Evolutionary conservation across 495 filamentous ascomycete genomes (phyloP), one percentile per base, ranked within the genome.

Genomic region (Cairneyella variabilis): DNA sequence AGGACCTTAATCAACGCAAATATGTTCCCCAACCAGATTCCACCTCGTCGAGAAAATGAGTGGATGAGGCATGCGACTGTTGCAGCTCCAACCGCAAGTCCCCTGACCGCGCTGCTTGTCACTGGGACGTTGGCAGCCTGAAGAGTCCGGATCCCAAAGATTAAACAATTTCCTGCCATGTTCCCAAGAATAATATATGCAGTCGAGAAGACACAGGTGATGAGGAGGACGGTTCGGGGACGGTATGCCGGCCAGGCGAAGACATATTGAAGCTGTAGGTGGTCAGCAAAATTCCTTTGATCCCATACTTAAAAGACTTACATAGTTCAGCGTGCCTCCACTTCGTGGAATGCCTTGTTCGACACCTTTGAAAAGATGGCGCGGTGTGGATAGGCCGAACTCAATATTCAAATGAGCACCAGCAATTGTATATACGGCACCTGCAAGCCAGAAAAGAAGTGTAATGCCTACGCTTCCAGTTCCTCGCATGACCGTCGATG

Each of bases 261-360:
- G 9, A 75, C 61, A 42, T 70, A 74, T 61, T 77, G 66, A n/a
- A 77, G 62, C 72, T 78, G 38, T 12, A 20, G 10, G 12, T n/a
- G 21, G 3, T 38, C 49, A 38, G 57, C 21, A 39, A 44, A 6
- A 8, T 22, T 11, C 3, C 42, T 9, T 48, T 34, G 14, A 53
- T 42, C 44, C 18, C 17, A 38, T 21, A 36, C 2, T n/a, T 28
- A 41, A 25, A 37, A 28, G 30, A 62, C 69, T 60, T 45, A 78
- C 71, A 58, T 79, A 82, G 57, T 82, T 78, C 44, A 76, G 67
- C 37, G 73, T 71, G 6, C 77, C 78, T 14, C 78, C 78, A 51
- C 64, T 75, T 20, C 77, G 65, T 11, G 74, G 74, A 10, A 77
- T 68, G 4, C 57, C 47, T 54, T 62, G 51, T 17, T 62, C 60